Evolutionary conservation across 108 stramenopile species (phyloP).

Genomic region (Skeletonema grethae): DNA sequence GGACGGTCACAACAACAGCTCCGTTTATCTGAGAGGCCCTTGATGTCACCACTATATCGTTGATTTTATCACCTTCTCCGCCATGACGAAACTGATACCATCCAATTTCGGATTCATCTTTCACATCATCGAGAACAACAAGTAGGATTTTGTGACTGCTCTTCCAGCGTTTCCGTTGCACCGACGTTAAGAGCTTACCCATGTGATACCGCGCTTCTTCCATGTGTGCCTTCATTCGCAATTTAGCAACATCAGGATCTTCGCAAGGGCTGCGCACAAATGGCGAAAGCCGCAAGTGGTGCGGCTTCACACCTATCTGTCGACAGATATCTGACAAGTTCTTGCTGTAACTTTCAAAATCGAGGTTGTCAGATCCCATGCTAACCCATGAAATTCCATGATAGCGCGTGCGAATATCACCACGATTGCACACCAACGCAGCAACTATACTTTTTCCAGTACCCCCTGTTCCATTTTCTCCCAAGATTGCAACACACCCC

Average conservation of each 20-base stretch:
- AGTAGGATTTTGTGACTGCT: conserved; percentile 38
- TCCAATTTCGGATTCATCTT: conserved; percentile 65
- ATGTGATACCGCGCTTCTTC: conserved; percentile 65
- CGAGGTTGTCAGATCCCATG: conserved; percentile 50
- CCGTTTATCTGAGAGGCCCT: conserved; percentile 49
- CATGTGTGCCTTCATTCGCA: conserved; percentile 76
- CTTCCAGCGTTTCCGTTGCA: conserved; percentile 14
- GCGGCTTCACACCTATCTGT: conserved; percentile 20
- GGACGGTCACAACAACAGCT: conserved; percentile 63
- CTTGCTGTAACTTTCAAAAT: conserved; percentile 32
- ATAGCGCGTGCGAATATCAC: conserved; percentile 65
- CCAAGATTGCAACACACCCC: not conserved
- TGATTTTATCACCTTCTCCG: conserved; percentile 44
- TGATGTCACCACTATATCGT: conserved; percentile 67
- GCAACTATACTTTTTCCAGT: conserved; percentile 76
- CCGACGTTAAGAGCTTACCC: conserved; percentile 57
- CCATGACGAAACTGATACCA: conserved; percentile 72
- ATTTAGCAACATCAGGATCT: conserved; percentile 43
- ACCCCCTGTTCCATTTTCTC: conserved; percentile 1
- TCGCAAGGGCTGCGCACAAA: conserved; percentile 64
- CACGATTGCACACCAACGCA: conserved; percentile 66
- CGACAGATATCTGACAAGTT: conserved; percentile 18
- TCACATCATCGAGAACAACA: conserved; percentile 73
- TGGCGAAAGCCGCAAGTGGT: conserved; percentile 20
- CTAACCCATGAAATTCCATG: conserved; percentile 70